Conservation (phyloP, 768 basidiomycete species). For the Leccinum obscurum region DNA sequence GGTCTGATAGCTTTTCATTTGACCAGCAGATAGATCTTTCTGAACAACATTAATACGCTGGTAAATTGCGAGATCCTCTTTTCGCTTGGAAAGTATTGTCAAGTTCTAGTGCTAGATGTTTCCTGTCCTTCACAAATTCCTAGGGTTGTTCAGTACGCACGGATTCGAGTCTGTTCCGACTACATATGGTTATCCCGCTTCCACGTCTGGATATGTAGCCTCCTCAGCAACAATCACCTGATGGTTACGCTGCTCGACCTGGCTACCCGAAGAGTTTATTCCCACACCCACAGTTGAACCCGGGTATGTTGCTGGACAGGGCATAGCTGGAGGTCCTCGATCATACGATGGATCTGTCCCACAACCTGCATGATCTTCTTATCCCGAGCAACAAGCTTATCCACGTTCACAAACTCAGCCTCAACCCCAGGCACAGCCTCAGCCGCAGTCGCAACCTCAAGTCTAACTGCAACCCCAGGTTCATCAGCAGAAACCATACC, state of each 20-base stretch:
- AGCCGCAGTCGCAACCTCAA: slow-evolving; percentile 38
- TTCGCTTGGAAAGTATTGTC: no score
- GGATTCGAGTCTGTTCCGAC: no score
- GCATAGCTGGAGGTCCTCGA: slow-evolving; percentile 18
- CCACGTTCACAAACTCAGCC: slow-evolving; percentile 38
- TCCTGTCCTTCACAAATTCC: no score
- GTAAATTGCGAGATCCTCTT: no score
- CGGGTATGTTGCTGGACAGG: slow-evolving; percentile 25
- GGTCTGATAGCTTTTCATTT: no score
- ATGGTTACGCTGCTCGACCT: slow-evolving; percentile 24
- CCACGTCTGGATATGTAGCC: slow-evolving; percentile 38
- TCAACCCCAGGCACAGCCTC: slow-evolving; percentile 17
- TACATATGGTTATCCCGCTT: slow-evolving; percentile 46
- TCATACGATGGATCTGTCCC: slow-evolving; percentile 22
- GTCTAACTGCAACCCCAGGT: slow-evolving; percentile 34
- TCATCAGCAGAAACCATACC: slow-evolving; percentile 29
- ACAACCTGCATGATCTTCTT: slow-evolving; percentile 33
- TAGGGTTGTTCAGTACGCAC: no score
- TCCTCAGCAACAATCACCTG: slow-evolving; percentile 34
- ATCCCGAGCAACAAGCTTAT: slow-evolving; percentile 33
- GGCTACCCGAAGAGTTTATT: slow-evolving; percentile 27
- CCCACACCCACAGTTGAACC: slow-evolving; percentile 29
- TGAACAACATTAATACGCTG: no score
- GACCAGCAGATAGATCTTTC: no score
- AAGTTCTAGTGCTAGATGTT: no score